These are phyloP conservation scores for Solanum habrochaites DNA, from an alignment of 257 asterid species.

Conservation along the genomic window DNA sequence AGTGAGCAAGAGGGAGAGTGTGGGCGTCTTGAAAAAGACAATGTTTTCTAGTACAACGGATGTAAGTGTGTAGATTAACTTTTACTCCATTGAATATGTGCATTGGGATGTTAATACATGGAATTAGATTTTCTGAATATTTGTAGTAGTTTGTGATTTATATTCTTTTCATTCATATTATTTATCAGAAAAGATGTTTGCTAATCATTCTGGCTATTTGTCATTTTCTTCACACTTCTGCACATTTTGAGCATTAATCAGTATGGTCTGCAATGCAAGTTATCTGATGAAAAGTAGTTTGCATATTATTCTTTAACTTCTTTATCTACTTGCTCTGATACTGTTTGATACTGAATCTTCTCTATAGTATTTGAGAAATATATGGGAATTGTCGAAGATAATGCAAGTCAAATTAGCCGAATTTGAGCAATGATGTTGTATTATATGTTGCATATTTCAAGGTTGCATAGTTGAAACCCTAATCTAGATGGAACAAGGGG, in stretches of 20 bases:
- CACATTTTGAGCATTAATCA: neutral
- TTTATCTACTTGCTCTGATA: neutral
- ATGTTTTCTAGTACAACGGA: conserved; percentile 55
- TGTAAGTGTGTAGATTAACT: conserved; percentile 30
- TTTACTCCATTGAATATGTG: neutral
- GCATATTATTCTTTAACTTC: neutral
- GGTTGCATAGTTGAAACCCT: neutral
- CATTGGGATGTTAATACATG: neutral
- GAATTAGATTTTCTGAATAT: neutral
- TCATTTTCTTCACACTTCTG: neutral
- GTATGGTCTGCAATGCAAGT: neutral
- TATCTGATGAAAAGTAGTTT: neutral
- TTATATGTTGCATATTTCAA: neutral
- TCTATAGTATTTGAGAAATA: neutral
- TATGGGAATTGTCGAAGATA: neutral
- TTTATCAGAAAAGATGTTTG: neutral
- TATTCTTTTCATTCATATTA: neutral
- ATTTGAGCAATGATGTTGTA: neutral
- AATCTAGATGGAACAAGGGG: neutral
- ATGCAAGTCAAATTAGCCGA: neutral
- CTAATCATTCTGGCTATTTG: neutral
- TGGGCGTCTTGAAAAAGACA: conserved; percentile 65
- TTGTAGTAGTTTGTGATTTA: neutral
- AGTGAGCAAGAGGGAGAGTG: too few species aligned
- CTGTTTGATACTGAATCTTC: neutral